Percentiles rank a stretch among this genome's conserved stretches.
phyloP scores from a whole-genome alignment of 306 rosid species.

The Abrus pulchellus region DNA sequence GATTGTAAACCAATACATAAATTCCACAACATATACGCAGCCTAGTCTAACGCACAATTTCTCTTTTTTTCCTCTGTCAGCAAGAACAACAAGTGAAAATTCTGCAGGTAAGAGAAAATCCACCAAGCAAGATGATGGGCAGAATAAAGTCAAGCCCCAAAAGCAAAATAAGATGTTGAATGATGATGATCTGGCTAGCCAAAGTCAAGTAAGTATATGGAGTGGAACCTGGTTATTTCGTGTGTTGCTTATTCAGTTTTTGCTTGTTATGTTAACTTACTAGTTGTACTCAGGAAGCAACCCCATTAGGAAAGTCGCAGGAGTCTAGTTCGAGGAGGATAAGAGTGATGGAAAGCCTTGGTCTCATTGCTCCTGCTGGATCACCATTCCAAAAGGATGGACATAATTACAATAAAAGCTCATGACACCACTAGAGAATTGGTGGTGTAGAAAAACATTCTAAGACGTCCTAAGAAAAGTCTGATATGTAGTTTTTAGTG shows the following conservation, averaged over 20 bases:
- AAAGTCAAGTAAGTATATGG: slow-evolving; percentile 49
- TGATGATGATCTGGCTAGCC: slow-evolving; percentile 34
- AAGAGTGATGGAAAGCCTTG: slow-evolving; percentile 75
- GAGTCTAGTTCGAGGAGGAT: slow-evolving; percentile 67
- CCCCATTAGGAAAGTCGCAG: slow-evolving; percentile 48
- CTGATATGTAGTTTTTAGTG: not conserved
- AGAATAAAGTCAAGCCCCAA: slow-evolving; percentile 17
- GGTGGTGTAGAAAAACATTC: not conserved
- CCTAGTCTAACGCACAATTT: not conserved
- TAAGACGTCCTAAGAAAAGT: not conserved
- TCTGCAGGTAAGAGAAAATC: slow-evolving; percentile 42
- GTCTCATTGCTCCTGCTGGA: slow-evolving; percentile 71
- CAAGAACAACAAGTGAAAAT: slow-evolving; percentile 38
- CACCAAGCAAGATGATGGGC: slow-evolving; percentile 20
- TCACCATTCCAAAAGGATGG: slow-evolving; percentile 59
- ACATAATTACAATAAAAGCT: slow-evolving; percentile 4
- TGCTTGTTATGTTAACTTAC: slow-evolving; percentile 1
- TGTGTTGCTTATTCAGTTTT: slow-evolving; percentile 6
- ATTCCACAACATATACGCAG: slow-evolving; percentile 14
- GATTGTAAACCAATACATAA: slow-evolving; percentile 18
- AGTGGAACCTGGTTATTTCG: not conserved
- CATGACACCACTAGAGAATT: slow-evolving; percentile 18
- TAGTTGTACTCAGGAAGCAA: slow-evolving; percentile 50
- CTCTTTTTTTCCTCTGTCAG: slow-evolving; percentile 6
- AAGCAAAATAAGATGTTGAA: slow-evolving; percentile 26